Percentiles rank a stretch among this genome's conserved stretches.
Evolutionary conservation across 306 rosid species (phyloP).

Genomic region (Prunus dulcis): DNA sequence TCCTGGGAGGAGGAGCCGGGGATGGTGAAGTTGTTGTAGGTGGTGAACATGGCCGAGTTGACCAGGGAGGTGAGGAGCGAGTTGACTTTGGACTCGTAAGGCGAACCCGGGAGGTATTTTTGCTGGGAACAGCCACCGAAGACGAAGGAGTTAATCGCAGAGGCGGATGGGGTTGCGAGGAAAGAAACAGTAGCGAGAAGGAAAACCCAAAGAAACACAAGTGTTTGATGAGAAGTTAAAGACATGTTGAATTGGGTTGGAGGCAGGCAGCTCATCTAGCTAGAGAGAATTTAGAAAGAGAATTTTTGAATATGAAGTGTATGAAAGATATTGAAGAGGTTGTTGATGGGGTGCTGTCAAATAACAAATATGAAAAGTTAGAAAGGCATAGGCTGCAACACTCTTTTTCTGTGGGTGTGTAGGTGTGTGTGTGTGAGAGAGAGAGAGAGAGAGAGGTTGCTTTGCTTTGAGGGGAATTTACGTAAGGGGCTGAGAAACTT

Average conservation of each 20-base stretch:
- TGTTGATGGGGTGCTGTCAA: neutral
- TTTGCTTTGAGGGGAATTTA: conserved; percentile 52
- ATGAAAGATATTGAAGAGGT: neutral
- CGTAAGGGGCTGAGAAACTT: conserved; percentile 40
- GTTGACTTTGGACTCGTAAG: conserved; percentile 56
- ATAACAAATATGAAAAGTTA: neutral
- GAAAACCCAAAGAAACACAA: neutral
- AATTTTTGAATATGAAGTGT: neutral
- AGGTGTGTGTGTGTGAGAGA: neutral
- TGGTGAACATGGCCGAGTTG: conserved; percentile 57
- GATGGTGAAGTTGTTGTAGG: conserved; percentile 70
- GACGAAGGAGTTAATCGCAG: conserved; percentile 47
- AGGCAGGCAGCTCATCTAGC: neutral
- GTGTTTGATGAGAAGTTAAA: too few relatives aligned
- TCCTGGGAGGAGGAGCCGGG: conserved; percentile 22
- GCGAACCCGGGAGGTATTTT: conserved; percentile 52
- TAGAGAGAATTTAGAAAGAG: neutral
- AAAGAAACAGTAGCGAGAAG: conserved; percentile 18
- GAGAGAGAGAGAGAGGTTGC: conserved; percentile 21
- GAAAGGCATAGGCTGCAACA: neutral
- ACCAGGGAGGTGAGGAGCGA: conserved; percentile 66
- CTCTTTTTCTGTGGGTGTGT: neutral
- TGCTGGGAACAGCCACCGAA: conserved; percentile 74
- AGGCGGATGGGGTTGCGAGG: conserved; percentile 32
- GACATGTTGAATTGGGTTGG: conserved; percentile 26